Evolutionary conservation across 1,139 yeast genomes (phyloP).

Genomic region (Yamadazyma jaroonii): DNA sequence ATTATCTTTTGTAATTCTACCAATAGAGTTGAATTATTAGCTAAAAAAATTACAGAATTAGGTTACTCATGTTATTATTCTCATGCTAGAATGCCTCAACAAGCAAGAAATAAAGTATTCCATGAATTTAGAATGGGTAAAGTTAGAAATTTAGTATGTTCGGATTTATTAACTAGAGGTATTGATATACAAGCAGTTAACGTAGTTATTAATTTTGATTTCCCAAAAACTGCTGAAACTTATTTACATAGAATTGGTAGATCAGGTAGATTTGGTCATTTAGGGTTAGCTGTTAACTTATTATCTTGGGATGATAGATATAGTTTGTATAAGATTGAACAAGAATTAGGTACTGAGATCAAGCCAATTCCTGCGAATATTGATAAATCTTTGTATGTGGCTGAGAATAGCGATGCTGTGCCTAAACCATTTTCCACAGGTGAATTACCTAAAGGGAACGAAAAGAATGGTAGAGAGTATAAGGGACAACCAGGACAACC

Average conservation of each 20-base stretch:
- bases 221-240: slow-evolving; percentile 97
- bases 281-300: slow-evolving; percentile 94
- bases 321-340: slow-evolving; percentile 91
- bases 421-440: slow-evolving; percentile 87
- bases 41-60: slow-evolving; percentile 92
- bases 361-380: slow-evolving; percentile 92
- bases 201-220: slow-evolving; percentile 95
- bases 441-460: slow-evolving; percentile 55
- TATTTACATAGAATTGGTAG: slow-evolving; percentile 98
- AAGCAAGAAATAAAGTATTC: slow-evolving; percentile 95
- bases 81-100: slow-evolving; percentile 97
- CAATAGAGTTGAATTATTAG: slow-evolving; percentile 90
- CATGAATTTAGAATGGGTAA: slow-evolving; percentile 98
- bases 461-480: slow-evolving; percentile 45
- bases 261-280: slow-evolving; percentile 98
- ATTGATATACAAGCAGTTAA: slow-evolving; percentile 98
- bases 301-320: slow-evolving; percentile 97
- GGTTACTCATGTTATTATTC: slow-evolving; percentile 97
- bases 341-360: slow-evolving; percentile 96
- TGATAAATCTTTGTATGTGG: slow-evolving; percentile 86
- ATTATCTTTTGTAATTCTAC: slow-evolving; percentile 97
- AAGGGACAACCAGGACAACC: slow-evolving; percentile 48
- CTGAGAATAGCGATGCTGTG: slow-evolving; percentile 70
- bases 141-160: slow-evolving; percentile 94
- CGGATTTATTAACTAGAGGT: slow-evolving; percentile 96